Evolutionary conservation across 2,329 filamentous ascomycete species (phyloP).

Genomic region (Verticillium isaacii): DNA sequence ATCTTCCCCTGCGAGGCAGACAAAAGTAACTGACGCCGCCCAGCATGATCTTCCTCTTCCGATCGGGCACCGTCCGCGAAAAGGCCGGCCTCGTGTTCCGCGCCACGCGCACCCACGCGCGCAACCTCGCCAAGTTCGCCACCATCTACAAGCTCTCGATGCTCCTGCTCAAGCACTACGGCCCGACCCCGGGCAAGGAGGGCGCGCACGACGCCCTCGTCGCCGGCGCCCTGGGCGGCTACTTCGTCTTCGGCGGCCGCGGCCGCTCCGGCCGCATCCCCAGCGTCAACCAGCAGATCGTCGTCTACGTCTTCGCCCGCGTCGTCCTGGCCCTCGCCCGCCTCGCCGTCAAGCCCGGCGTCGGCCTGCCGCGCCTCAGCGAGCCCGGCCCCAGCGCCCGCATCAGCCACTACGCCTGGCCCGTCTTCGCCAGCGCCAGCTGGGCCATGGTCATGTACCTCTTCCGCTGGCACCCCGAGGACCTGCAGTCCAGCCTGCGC

Average conservation of each 20-base stretch:
- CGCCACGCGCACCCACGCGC: slow-evolving; percentile 85
- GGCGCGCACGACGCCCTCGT: slow-evolving; percentile 79
- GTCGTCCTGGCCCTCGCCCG: slow-evolving; percentile 82
- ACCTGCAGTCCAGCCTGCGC: slow-evolving; percentile 83
- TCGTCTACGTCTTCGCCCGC: slow-evolving; percentile 94
- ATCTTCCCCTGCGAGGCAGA: background rate
- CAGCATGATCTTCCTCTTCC: slow-evolving; percentile 96
- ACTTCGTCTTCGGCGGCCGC: slow-evolving; percentile 78
- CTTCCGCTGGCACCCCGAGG: slow-evolving; percentile 87
- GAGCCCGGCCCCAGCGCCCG: slow-evolving; percentile 33
- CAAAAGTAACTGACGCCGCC: slow-evolving; percentile 2
- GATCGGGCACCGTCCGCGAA: slow-evolving; percentile 73
- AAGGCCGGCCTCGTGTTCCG: slow-evolving; percentile 75
- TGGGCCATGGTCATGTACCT: slow-evolving; percentile 96
- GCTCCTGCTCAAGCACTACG: slow-evolving; percentile 64
- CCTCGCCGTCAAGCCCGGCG: slow-evolving; percentile 66
- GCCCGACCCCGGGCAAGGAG: slow-evolving; percentile 55
- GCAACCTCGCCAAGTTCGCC: slow-evolving; percentile 88
- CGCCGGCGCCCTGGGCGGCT: slow-evolving; percentile 83
- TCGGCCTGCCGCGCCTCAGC: slow-evolving; percentile 46
- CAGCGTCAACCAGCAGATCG: slow-evolving; percentile 91
- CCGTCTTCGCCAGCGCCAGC: slow-evolving; percentile 81
- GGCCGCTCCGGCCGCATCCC: slow-evolving; percentile 61
- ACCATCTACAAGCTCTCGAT: slow-evolving; percentile 83
- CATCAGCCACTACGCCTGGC: slow-evolving; percentile 76